phyloP scores from a whole-genome alignment of 805 yeast species.

The Yarrowia sp. region DNA sequence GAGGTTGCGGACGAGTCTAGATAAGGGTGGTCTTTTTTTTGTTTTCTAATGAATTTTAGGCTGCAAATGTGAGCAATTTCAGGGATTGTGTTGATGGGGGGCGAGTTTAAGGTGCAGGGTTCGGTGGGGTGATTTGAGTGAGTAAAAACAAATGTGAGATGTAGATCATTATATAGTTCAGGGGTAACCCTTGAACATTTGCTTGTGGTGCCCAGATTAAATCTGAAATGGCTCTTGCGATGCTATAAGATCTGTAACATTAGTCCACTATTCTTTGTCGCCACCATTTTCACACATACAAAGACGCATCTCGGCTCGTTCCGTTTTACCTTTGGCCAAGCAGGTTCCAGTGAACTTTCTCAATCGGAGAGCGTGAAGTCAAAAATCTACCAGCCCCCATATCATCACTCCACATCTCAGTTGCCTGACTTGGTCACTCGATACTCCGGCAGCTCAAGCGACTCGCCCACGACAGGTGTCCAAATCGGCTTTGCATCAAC shows the following conservation, averaged over 20 bases:
- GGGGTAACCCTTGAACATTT: background rate
- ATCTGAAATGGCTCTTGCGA: background rate
- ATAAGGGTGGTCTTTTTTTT: background rate
- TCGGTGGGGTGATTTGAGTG: conserved; percentile 10
- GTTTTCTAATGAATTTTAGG: conserved; percentile 3
- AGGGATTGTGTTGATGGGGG: background rate
- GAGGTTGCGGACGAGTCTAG: background rate
- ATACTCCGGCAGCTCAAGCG: background rate
- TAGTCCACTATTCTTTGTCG: background rate
- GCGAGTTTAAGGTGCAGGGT: background rate
- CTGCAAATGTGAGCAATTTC: conserved; percentile 21
- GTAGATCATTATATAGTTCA: background rate
- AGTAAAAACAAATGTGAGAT: background rate
- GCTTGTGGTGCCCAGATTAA: background rate
- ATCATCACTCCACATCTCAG: conserved; percentile 17
- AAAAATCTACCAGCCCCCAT: conserved; percentile 12
- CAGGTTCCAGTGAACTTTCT: conserved; percentile 12
- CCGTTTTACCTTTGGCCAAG: conserved; percentile 9
- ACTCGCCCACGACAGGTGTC: background rate
- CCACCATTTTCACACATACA: background rate
- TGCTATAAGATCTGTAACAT: background rate
- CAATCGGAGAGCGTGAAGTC: background rate
- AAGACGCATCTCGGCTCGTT: background rate
- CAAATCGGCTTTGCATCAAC: background rate
- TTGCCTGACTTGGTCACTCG: background rate